These are phyloP conservation scores for Fremontodendron californicum DNA, from an alignment of 345 rosid species.

Conservation along the genomic window DNA sequence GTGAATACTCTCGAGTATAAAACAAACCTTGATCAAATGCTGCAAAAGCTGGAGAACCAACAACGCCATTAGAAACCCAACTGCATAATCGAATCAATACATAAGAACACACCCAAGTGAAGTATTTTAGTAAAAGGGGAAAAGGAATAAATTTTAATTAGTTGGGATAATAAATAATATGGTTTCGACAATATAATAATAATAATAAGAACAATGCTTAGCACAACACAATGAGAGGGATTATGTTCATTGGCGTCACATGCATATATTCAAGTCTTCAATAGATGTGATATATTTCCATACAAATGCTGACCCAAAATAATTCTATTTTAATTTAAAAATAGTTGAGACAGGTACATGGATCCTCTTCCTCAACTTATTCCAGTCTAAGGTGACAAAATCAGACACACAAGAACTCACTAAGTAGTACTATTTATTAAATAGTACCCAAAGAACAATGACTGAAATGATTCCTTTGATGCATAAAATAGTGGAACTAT, in stretches of 20 bases:
- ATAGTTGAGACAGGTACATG: not conserved
- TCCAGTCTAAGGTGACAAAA: not conserved
- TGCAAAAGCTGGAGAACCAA: slow-evolving; percentile 98
- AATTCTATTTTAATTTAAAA: not conserved
- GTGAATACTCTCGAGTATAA: slow-evolving; percentile 8
- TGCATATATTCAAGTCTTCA: not conserved
- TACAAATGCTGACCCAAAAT: not conserved
- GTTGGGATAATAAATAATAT: not conserved
- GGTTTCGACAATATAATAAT: not conserved
- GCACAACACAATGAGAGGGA: not conserved
- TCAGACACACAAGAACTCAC: not conserved
- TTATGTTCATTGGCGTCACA: not conserved
- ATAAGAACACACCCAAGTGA: not conserved
- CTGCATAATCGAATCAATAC: slow-evolving; percentile 32
- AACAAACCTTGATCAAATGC: slow-evolving; percentile 93
- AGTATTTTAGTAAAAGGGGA: not conserved
- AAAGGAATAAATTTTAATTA: not conserved
- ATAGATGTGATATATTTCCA: not conserved
- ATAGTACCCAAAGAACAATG: not conserved
- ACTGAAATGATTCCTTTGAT: not conserved
- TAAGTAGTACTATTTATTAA: not conserved
- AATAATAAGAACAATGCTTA: not conserved
- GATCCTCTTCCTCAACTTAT: not conserved
- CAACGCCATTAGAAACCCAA: slow-evolving; percentile 95
- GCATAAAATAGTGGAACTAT: not conserved